Base-by-base conservation (phyloP, 1,139 yeast species). In the Lodderomyces metapsilosis region DNA sequence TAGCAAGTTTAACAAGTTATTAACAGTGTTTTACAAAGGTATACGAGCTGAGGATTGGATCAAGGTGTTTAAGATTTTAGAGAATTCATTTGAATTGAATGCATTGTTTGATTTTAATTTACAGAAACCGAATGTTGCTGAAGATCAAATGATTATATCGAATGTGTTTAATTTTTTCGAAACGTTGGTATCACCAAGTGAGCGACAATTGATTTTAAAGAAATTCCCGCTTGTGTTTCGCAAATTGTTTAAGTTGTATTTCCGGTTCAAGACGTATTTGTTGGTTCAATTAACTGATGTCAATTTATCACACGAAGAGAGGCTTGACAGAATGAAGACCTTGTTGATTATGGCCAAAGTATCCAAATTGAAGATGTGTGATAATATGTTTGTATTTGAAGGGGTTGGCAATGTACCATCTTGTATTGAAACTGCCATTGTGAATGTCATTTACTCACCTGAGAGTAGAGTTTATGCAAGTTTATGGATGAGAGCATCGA, bases 1-100 rank as follows among this genome's bases (percentile, higher is more conserved):
- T 25, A 78, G 76, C 46, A 76, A 76, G 40, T 62, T 91, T 47
- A 92, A 92, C 60, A 67, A 72, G 28, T 66, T 88, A 8, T 74
- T 86, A 33, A 71, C 79, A 1, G 76, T 78, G 3, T 73, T 84
- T 36, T 82, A 85, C 54, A 70, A 68, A 24, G 76, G 82, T 17
- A 77, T 87, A 20, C 73, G 80, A 25, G 61, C 82, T 13, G 80
- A 77, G 46, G 96, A 91, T 56, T 92, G 98, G 97, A 71, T 88
- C 47, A 76, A 76, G 43, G 76, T 83, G 6, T 86, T 78, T 57
- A 94, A 88, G 56, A 66, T 83, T 2, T 63, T 92, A 41, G 97
- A 91, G 57, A 67, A 78, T 34, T 83, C 86, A 45, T 78, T 58
- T 48, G 74, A 68, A 39, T 61, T 59, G 38, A 66, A 78, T 16